Conservation (phyloP, 257 asterid genomes). For the Scutellaria galericulata region DNA sequence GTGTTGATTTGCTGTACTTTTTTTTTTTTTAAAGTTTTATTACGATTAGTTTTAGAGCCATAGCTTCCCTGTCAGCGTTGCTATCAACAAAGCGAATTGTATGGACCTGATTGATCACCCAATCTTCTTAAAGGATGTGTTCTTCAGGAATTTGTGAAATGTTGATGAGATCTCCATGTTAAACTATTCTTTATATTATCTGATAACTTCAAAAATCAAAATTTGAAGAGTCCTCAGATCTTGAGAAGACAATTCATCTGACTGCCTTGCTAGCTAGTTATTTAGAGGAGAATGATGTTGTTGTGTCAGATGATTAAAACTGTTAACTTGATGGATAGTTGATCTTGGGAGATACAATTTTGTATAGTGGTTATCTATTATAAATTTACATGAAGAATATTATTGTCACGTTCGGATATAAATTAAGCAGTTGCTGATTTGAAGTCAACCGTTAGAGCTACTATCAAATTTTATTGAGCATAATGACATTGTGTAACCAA, state of each 20-base stretch:
- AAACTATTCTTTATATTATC: no score
- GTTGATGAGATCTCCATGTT: no score
- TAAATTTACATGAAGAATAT: background rate
- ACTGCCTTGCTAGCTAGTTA: no score
- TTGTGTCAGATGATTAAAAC: background rate
- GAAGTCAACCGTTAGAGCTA: background rate
- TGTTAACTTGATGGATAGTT: background rate
- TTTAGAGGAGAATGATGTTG: background rate
- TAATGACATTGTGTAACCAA: slow-evolving; percentile 6
- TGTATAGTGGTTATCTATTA: background rate
- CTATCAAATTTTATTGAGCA: background rate
- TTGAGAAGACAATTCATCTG: no score
- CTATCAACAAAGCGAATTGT: background rate
- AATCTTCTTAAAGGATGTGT: background rate
- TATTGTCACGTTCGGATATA: background rate
- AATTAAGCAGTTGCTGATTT: background rate
- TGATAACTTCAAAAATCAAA: no score
- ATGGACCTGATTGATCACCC: slow-evolving; percentile 4
- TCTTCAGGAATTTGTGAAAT: no score
- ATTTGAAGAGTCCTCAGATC: no score
- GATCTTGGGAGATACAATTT: background rate
- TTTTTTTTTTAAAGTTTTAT: background rate
- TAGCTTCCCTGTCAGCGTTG: background rate
- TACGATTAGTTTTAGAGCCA: slow-evolving; percentile 12
- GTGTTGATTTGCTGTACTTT: slow-evolving; percentile 25